Conservation (phyloP, 805 yeast species). For the Priceomyces medius region DNA sequence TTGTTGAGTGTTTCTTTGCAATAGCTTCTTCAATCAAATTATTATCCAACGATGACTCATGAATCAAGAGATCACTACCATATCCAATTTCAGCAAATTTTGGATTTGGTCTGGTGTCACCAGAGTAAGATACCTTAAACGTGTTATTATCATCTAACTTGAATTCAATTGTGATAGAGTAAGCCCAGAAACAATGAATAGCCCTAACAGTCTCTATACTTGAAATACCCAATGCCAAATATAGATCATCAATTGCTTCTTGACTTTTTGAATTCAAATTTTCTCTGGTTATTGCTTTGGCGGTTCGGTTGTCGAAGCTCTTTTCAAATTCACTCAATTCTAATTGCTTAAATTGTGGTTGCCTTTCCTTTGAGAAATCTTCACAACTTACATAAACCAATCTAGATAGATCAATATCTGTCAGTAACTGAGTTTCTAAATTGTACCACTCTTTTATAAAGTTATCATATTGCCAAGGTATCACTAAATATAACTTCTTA, state of each 20-base stretch:
- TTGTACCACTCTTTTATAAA: conserved; percentile 70
- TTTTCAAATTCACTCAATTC: conserved; percentile 31
- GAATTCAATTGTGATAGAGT: conserved; percentile 56
- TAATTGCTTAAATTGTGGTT: conserved; percentile 29
- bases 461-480: conserved; percentile 71
- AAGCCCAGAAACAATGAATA: conserved; percentile 80
- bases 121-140: conserved; percentile 84
- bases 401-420: conserved; percentile 34
- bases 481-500: conserved; percentile 52
- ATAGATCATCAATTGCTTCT: conserved; percentile 32
- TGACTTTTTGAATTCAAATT: conserved; percentile 27
- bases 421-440: conserved; percentile 37
- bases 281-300: conserved; percentile 17
- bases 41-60: conserved; percentile 91
- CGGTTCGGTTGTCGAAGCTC: conserved; percentile 23
- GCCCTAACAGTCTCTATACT: conserved; percentile 68
- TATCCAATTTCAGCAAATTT: conserved; percentile 66
- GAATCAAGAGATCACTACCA: conserved; percentile 72
- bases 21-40: conserved; percentile 74
- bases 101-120: conserved; percentile 86
- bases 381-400: conserved; percentile 61
- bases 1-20: conserved; percentile 81
- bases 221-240: conserved; percentile 41
- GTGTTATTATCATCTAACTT: conserved; percentile 36
- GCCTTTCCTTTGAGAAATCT: conserved; percentile 42